Conservation (phyloP, 306 rosid species). For the cucumber (Cucumis sativus) region Cucumber_9930_V3 NC_026660.2:10171501-10172000, state of each 20-base stretch:
- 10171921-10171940: background rate
- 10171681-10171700: background rate
- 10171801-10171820: slow-evolving; percentile 11
- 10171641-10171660: background rate
- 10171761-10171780: slow-evolving; percentile 46
- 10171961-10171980: background rate
- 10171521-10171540: background rate
- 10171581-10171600: background rate
- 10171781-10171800: slow-evolving; percentile 42
- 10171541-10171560: background rate
- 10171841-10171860: slow-evolving; percentile 46
- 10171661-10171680: background rate
- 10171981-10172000: background rate
- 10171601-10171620: background rate
- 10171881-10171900: slow-evolving; percentile 54
- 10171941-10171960: background rate
- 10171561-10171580: background rate
- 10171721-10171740: background rate
- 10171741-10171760: background rate
- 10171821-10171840: slow-evolving; percentile 27
- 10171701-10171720: background rate
- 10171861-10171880: slow-evolving; percentile 32
- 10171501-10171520: too few relatives aligned
- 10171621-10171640: background rate
- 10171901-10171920: slow-evolving; percentile 40